These are phyloP conservation scores for Tremella yokohamensis DNA, from an alignment of 768 basidiomycete species.

Conservation along the genomic window DNA sequence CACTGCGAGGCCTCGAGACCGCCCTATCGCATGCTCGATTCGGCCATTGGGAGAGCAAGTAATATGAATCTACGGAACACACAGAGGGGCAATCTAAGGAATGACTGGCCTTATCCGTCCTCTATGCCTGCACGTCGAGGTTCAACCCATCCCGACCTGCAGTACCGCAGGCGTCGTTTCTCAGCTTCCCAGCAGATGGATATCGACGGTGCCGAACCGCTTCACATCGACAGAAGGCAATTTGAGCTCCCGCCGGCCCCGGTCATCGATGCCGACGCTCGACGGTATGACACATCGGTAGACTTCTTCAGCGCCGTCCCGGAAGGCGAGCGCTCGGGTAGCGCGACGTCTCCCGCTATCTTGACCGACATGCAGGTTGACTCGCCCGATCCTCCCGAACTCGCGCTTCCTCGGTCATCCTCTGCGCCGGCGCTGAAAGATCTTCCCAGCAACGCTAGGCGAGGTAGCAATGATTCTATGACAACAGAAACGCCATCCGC, in stretches of 20 bases:
- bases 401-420: conserved; percentile 10
- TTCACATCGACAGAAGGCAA: conserved; percentile 1
- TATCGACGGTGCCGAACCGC: neutral
- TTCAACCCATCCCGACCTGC: neutral
- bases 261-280: conserved; percentile 11
- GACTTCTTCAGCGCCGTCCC: conserved; percentile 17
- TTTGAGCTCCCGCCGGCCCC: neutral
- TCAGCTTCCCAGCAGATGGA: neutral
- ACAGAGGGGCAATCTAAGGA: neutral
- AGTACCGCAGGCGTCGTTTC: neutral
- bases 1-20: conserved; percentile 23
- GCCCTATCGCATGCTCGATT: conserved; percentile 17
- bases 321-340: conserved; percentile 4
- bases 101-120: neutral
- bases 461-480: conserved; percentile 4
- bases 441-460: conserved; percentile 3
- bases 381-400: neutral
- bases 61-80: conserved; percentile 11
- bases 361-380: neutral
- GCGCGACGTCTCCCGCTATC: conserved; percentile 11
- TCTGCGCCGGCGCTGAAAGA: conserved; percentile 17
- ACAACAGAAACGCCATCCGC: conserved; percentile 3
- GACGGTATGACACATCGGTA: conserved; percentile 9
- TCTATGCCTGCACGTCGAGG: neutral
- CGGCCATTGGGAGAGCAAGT: conserved; percentile 27